Evolutionary conservation across 2,329 filamentous ascomycete genomes (phyloP).

Genomic region (Verticillium nonalfalfae): DNA sequence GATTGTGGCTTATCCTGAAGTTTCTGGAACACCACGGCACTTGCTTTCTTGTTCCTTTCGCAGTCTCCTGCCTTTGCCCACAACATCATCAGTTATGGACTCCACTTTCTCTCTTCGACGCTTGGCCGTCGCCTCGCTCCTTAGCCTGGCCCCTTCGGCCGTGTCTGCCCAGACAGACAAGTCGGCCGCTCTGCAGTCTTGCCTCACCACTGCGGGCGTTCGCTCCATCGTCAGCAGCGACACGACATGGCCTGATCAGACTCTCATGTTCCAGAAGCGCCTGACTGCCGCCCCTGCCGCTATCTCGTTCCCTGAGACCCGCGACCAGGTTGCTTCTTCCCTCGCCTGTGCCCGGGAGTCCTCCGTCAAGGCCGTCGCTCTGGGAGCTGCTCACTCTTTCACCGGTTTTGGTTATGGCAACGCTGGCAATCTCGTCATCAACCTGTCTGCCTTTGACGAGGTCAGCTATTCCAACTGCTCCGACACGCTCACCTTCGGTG

Average conservation of each 20-base stretch:
- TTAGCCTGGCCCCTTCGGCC: slow-evolving; percentile 6
- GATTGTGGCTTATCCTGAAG: not conserved
- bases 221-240: slow-evolving; percentile 10
- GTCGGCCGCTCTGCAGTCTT: slow-evolving; percentile 7
- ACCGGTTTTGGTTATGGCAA: slow-evolving; percentile 10
- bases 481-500: slow-evolving; percentile 9
- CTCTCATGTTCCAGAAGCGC: slow-evolving; percentile 9
- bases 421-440: slow-evolving; percentile 9
- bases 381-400: slow-evolving; percentile 10
- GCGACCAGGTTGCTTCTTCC: slow-evolving; percentile 8
- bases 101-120: slow-evolving; percentile 9
- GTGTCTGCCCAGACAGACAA: slow-evolving; percentile 7
- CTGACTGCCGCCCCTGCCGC: slow-evolving; percentile 10
- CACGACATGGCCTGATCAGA: slow-evolving; percentile 6
- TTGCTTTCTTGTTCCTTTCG: not conserved
- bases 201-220: slow-evolving; percentile 9
- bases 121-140: slow-evolving; percentile 10
- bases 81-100: slow-evolving; percentile 6
- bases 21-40: not conserved
- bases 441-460: slow-evolving; percentile 9
- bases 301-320: slow-evolving; percentile 10
- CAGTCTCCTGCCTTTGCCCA: not conserved
- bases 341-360: slow-evolving; percentile 11
- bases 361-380: slow-evolving; percentile 6
- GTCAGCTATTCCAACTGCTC: slow-evolving; percentile 6